A percentile compares a stretch with the other conserved stretches of the same genome.
phyloP scores from a whole-genome alignment of 768 basidiomycete genomes.

The Suillus plorans region DNA sequence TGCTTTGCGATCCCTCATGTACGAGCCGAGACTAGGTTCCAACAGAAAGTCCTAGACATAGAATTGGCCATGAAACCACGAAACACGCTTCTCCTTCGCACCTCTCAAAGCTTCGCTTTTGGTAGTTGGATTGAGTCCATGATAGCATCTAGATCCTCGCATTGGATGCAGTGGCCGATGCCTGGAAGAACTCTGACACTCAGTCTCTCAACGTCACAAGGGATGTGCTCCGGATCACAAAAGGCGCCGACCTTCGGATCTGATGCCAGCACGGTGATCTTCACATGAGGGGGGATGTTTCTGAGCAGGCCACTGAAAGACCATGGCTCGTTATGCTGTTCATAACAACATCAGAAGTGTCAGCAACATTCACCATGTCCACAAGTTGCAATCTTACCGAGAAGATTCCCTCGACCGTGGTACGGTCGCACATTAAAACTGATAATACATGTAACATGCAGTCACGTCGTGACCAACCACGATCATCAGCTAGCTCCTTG shows the following conservation, averaged over 20 bases:
- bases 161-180: slow-evolving; percentile 25
- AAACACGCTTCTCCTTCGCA: not conserved
- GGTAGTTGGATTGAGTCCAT: slow-evolving; percentile 10
- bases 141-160: slow-evolving; percentile 22
- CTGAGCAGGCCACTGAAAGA: slow-evolving; percentile 12
- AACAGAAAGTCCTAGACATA: not conserved
- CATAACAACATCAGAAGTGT: not conserved
- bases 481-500: slow-evolving; percentile 1
- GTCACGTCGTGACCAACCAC: slow-evolving; percentile 16
- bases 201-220: slow-evolving; percentile 1
- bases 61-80: no score
- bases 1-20: not conserved
- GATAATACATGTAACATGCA: slow-evolving; percentile 3
- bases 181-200: slow-evolving; percentile 11
- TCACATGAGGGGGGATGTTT: slow-evolving; percentile 7
- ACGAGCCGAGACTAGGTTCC: not conserved
- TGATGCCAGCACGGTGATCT: slow-evolving; percentile 16
- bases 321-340: slow-evolving; percentile 20
- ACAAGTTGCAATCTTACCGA: not conserved
- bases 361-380: not conserved
- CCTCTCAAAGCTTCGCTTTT: not conserved
- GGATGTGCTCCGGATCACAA: slow-evolving; percentile 11
- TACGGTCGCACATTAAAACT: slow-evolving; percentile 10
- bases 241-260: slow-evolving; percentile 15
- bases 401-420: not conserved